These are phyloP conservation scores for Rhodotorula sp. DNA, from an alignment of 1,284 basidiomycete species.

Conservation along the genomic window DNA sequence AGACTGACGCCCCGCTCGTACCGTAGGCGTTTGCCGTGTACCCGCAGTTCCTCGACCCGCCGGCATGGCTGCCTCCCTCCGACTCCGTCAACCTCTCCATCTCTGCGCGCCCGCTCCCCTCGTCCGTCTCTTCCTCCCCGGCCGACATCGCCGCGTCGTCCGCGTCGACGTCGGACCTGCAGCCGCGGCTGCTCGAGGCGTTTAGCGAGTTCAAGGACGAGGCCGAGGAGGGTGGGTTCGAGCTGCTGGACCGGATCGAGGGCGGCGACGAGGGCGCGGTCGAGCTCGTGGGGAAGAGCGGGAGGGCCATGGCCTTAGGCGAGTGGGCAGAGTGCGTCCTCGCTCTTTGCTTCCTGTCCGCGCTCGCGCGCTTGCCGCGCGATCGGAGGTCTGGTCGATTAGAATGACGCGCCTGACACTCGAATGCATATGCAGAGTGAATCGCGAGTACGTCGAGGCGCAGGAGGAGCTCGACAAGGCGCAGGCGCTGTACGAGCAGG, in stretches of 20 bases:
- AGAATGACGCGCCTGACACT: background rate
- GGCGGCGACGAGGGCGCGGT: background rate
- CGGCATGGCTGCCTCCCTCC: slow-evolving; percentile 22
- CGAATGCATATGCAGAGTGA: background rate
- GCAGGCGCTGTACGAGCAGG: slow-evolving; percentile 19
- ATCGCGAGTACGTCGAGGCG: slow-evolving; percentile 30
- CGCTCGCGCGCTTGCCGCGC: no score
- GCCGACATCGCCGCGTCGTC: background rate
- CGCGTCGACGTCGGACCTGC: slow-evolving; percentile 4
- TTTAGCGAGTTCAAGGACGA: slow-evolving; percentile 14
- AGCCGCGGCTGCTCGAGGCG: slow-evolving; percentile 7
- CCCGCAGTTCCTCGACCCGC: slow-evolving; percentile 20
- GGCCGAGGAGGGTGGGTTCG: slow-evolving; percentile 1
- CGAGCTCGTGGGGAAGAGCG: slow-evolving; percentile 1
- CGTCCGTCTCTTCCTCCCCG: background rate
- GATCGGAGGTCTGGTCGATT: no score
- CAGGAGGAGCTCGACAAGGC: slow-evolving; percentile 16
- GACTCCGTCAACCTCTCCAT: slow-evolving; percentile 26
- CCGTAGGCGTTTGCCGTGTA: slow-evolving; percentile 29
- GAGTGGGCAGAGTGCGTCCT: slow-evolving; percentile 24
- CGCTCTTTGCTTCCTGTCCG: no score
- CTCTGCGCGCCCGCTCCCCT: slow-evolving; percentile 17
- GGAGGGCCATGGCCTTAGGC: slow-evolving; percentile 19
- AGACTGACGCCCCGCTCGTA: background rate
- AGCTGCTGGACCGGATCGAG: background rate